Conservation (phyloP, 495 filamentous ascomycete genomes). For the Annulohypoxylon moriforme region DNA sequence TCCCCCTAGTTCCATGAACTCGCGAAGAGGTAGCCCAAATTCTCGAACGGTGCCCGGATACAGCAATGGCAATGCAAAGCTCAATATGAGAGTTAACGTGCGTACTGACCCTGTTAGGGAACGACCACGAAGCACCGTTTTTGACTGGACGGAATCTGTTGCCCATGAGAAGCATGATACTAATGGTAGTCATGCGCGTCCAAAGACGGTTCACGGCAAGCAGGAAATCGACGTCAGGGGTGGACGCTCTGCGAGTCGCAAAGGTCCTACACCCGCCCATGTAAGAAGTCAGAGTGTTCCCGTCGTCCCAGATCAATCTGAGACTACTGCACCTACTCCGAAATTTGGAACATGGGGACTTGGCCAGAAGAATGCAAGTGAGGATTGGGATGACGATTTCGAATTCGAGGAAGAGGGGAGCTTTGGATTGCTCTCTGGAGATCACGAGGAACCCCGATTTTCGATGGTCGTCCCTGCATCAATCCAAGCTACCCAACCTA, state of each 20-base stretch:
- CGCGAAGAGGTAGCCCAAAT: constrained; percentile 58
- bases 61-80: constrained; percentile 55
- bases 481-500: constrained; percentile 86
- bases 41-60: constrained; percentile 55
- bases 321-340: constrained; percentile 68
- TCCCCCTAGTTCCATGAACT: constrained; percentile 63
- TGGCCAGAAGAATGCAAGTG: constrained; percentile 82
- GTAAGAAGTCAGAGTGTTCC: constrained; percentile 97
- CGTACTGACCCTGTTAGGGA: constrained; percentile 53
- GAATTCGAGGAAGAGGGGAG: constrained; percentile 70
- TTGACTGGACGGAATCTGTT: constrained; percentile 87
- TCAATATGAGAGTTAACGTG: constrained; percentile 49
- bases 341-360: constrained; percentile 93
- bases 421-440: constrained; percentile 51
- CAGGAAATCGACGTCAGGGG: constrained; percentile 78
- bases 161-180: constrained; percentile 64
- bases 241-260: constrained; percentile 78
- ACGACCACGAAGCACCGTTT: constrained; percentile 71
- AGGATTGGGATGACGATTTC: constrained; percentile 90
- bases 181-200: constrained; percentile 71
- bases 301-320: constrained; percentile 72
- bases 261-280: constrained; percentile 80
- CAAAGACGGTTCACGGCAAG: constrained; percentile 92
- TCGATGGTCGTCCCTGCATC: constrained; percentile 82
- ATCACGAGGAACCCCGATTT: constrained; percentile 59